phyloP scores from a whole-genome alignment of 768 basidiomycete genomes.

The Harrya chromipes region DNA sequence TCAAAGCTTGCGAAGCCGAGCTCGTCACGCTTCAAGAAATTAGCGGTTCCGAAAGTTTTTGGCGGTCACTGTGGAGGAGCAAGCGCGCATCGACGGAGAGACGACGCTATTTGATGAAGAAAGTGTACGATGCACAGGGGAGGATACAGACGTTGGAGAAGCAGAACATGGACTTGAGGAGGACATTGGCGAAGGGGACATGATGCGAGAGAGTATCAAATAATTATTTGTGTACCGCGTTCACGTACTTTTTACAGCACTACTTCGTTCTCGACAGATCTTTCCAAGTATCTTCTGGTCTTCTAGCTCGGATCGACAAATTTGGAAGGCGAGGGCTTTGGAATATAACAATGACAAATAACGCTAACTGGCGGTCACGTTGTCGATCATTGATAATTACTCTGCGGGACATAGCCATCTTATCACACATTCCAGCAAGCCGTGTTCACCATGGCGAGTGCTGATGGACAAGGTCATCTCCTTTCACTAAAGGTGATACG shows the following conservation, averaged over 20 bases:
- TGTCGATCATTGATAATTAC: background rate
- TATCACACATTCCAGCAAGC: background rate
- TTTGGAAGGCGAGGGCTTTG: slow-evolving; percentile 16
- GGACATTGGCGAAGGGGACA: slow-evolving; percentile 42
- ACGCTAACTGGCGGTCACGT: background rate
- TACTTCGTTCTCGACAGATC: background rate
- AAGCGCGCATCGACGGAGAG: slow-evolving; percentile 54
- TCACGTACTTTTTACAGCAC: background rate
- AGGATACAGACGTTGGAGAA: slow-evolving; percentile 71
- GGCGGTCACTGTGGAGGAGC: slow-evolving; percentile 41
- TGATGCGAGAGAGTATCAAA: slow-evolving; percentile 10
- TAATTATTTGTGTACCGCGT: background rate
- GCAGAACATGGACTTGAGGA: slow-evolving; percentile 67
- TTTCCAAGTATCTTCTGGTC: too few relatives aligned
- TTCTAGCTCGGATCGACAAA: too few relatives aligned
- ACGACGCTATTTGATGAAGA: slow-evolving; percentile 64
- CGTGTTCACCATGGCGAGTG: slow-evolving; percentile 16
- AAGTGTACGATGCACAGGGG: slow-evolving; percentile 66
- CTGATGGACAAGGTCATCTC: slow-evolving; percentile 61
- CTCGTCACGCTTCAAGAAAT: slow-evolving; percentile 66
- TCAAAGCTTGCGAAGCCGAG: slow-evolving; percentile 76
- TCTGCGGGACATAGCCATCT: too few relatives aligned
- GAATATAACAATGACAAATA: slow-evolving; percentile 25
- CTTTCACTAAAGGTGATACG: slow-evolving; percentile 86
- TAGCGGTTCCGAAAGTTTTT: slow-evolving; percentile 43